These are phyloP conservation scores for Alternaria arborescens DNA, from an alignment of 2,329 filamentous ascomycete species.

Conservation along the genomic window DNA sequence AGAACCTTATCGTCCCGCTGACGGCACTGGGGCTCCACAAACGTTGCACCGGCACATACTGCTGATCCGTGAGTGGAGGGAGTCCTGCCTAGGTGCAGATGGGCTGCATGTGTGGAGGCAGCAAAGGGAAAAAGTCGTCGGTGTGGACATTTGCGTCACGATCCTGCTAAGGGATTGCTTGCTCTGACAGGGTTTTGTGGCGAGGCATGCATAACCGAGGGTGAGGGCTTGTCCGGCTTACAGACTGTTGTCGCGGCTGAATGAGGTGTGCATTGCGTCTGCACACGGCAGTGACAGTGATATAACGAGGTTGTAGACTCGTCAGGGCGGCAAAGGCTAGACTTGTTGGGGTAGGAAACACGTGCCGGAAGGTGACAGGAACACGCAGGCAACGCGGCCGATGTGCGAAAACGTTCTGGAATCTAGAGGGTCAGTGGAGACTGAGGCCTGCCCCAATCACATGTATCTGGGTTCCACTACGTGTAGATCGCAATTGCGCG, in stretches of 20 bases:
- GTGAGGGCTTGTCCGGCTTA: neutral
- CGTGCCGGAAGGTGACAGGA: constrained; percentile 15
- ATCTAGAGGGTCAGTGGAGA: constrained; percentile 23
- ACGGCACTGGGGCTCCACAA: constrained; percentile 30
- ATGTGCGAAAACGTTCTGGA: constrained; percentile 34
- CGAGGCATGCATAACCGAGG: neutral
- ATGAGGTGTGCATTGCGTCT: constrained; percentile 7
- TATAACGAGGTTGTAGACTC: constrained; percentile 2
- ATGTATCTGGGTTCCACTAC: constrained; percentile 23
- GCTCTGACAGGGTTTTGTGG: neutral
- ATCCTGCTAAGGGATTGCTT: constrained; percentile 4
- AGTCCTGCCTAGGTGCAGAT: constrained; percentile 27
- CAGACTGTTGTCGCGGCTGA: constrained; percentile 10
- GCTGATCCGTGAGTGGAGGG: constrained; percentile 27
- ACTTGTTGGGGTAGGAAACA: constrained; percentile 29
- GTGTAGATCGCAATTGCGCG: constrained; percentile 44
- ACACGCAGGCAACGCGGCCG: constrained; percentile 26
- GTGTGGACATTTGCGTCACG: constrained; percentile 29
- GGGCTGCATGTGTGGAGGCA: constrained; percentile 19
- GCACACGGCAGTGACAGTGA: constrained; percentile 15
- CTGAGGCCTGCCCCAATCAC: constrained; percentile 28
- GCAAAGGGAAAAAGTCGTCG: constrained; percentile 12
- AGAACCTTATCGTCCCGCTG: constrained; percentile 32
- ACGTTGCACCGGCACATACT: constrained; percentile 28
- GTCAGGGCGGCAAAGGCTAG: constrained; percentile 11